Conservation (phyloP, 176 grass and related monocot genomes). For the Alopecurus myosuroides region DNA sequence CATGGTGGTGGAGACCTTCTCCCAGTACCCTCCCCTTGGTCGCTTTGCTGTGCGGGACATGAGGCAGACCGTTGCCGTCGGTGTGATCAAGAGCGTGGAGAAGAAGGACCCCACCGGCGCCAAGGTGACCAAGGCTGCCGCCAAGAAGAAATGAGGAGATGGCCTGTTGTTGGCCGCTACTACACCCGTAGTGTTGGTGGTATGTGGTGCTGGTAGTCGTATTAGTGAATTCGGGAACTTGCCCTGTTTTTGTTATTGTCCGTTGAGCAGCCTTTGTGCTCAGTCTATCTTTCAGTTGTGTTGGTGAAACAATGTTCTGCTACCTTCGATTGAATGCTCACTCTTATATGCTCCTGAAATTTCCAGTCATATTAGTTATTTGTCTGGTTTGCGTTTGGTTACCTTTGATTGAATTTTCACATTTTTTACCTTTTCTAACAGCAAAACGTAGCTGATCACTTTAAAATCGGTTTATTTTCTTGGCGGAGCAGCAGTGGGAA, state of each 20-base stretch:
- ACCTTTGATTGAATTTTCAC: no score
- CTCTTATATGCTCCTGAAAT: neutral
- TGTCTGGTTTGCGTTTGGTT: no score
- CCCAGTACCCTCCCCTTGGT: constrained; percentile 51
- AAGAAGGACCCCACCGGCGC: constrained; percentile 70
- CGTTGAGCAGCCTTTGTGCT: neutral
- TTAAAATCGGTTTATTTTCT: no score
- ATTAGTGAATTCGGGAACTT: no score
- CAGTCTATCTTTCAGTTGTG: neutral
- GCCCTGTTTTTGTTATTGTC: neutral
- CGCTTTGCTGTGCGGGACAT: constrained; percentile 72
- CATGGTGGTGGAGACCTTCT: constrained; percentile 77
- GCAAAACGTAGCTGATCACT: no score
- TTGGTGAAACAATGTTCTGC: neutral
- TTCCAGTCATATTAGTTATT: no score
- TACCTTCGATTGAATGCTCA: neutral
- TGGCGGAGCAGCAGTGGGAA: no score
- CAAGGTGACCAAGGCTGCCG: constrained; percentile 71
- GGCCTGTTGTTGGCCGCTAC: neutral
- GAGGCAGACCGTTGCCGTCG: constrained; percentile 69
- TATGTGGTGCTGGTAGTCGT: neutral
- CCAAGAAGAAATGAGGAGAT: constrained; percentile 64
- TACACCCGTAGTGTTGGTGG: neutral
- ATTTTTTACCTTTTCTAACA: no score
- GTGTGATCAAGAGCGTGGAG: constrained; percentile 62